Evolutionary conservation across 1,284 basidiomycete species (phyloP), one percentile per base, ranked within the genome.

Genomic region (Melampsora larici-populina): DNA sequence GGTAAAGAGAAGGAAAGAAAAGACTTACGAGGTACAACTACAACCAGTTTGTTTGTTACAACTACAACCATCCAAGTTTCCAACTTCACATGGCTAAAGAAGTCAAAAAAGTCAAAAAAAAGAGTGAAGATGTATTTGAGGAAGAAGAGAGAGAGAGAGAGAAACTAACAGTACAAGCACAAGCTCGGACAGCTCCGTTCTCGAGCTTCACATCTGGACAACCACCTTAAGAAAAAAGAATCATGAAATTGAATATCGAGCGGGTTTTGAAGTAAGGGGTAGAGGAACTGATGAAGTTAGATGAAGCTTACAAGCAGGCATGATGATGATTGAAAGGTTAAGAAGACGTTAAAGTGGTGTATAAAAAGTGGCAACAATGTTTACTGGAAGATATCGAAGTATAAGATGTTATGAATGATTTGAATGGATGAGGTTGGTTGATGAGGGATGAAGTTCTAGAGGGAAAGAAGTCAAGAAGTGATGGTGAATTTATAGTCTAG

Each of bases 1-100:
- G n/a, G n/a, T n/a, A n/a, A n/a, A n/a, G n/a, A n/a, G n/a, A n/a
- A 13, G 11, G 11, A 9, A 33, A 36, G 43, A 36, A 33, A 65
- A 55, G 31, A 40, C 29, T 31, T 46, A 66, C 15, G 73, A 68
- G 31, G 49, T 58, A 29, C 73, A 75, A 21, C 9, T 65, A 65
- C 73, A 75, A 15, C 73, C 73, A 31, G 73, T 75, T 11, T 67
- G 51, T 49, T 75, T 75, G 65, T 75, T 75, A 29, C 73, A 75
- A 63, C 49, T 60, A n/a, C 73, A 75, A 4, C 3, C 73, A 43
- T 60, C 48, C 24, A 75, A 58, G 73, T 68, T 75, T 7, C 73
- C 73, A 24, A 31, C 18, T 8, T 49, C 66, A 36, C 73, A 75
- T 26, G 73, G 73, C 73, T 75, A 68, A 55, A 33, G 46, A 24